Evolutionary conservation across 1,284 basidiomycete genomes (phyloP).

Genomic region (Tilletia horrida): DNA sequence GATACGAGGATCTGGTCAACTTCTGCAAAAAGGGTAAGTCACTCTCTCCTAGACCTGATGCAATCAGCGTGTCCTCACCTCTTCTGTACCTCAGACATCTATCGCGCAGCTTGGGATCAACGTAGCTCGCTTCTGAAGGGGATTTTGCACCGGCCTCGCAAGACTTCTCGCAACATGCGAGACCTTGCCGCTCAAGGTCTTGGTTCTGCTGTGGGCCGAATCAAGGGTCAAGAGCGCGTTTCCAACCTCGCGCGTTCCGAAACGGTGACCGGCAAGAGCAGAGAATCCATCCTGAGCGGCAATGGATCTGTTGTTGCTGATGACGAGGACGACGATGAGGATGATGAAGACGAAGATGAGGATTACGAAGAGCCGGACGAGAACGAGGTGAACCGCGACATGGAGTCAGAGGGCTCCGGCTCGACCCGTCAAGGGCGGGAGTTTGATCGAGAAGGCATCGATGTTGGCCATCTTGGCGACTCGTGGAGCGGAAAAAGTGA

Average conservation of each 20-base stretch:
- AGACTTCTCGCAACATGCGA: slow-evolving; percentile 25
- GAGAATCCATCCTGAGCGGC: slow-evolving; percentile 21
- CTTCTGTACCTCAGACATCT: slow-evolving; percentile 31
- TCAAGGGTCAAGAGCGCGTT: slow-evolving; percentile 7
- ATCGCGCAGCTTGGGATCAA: slow-evolving; percentile 51
- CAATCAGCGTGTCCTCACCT: not conserved
- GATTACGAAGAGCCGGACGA: slow-evolving; percentile 16
- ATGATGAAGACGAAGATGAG: slow-evolving; percentile 17
- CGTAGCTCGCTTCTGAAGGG: slow-evolving; percentile 46
- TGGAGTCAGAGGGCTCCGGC: not conserved
- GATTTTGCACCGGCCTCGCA: slow-evolving; percentile 35
- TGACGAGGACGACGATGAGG: slow-evolving; percentile 21
- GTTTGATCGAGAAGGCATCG: not conserved
- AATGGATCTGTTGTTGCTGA: slow-evolving; percentile 27
- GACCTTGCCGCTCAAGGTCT: slow-evolving; percentile 7
- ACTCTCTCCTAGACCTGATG: not conserved
- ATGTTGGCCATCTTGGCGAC: not conserved
- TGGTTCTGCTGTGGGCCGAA: slow-evolving; percentile 3
- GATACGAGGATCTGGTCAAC: slow-evolving; percentile 55
- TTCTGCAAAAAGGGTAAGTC: slow-evolving; percentile 36
- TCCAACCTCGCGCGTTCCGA: not conserved
- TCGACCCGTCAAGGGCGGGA: slow-evolving; percentile 8
- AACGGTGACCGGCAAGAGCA: slow-evolving; percentile 13
- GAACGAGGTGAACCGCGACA: slow-evolving; percentile 22
- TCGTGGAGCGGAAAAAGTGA: not conserved